Evolutionary conservation across 2,329 filamentous ascomycete species (phyloP), one percentile per base, ranked within the genome.

Genomic region (Penicillium sp.): DNA sequence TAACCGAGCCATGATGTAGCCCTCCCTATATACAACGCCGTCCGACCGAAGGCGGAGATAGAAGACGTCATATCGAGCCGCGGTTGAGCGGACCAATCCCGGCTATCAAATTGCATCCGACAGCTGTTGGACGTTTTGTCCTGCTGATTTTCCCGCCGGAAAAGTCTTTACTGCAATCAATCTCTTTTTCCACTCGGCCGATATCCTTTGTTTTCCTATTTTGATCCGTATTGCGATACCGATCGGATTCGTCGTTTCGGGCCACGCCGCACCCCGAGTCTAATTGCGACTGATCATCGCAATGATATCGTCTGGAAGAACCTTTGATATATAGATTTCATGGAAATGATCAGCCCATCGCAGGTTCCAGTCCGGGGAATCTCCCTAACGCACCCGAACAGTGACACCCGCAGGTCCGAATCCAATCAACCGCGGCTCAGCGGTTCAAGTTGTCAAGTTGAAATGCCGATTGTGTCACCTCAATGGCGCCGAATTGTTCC

Each of bases 51-150:
- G 42, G 36, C 44, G 44, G 44, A 44, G 39, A 42, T 48, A 40
- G 38, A 45, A 48, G 40, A 53, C 50, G 50, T 53, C 50, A 53
- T 41, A 41, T 38, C 10, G 23, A 48, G 33, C 50, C 50, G 50
- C 50, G 50, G 50, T 38, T 28, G 23, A 14, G 31, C 18, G 11
- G n/a, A 28, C 40, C 39, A 32, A 25, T 30, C 26, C 25, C 37
- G 39, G 41, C 27, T 36, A 30, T 27, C 29, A 37, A 14, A 22
- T 12, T 16, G 16, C 11, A n/a, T 31, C 15, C 22, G 15, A 18
- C 15, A 17, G 32, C 35, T 35, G 36, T 27, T 4, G 13, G 23
- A 12, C 32, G 30, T 18, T 29, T n/a, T 6, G 2, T n/a, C 11
- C 12, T 27, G 25, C 25, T 35, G 27, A 45, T 35, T 52, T 55